Conservation (phyloP, 176 grass and related monocot species). For the Aegilops sharonensis region DNA sequence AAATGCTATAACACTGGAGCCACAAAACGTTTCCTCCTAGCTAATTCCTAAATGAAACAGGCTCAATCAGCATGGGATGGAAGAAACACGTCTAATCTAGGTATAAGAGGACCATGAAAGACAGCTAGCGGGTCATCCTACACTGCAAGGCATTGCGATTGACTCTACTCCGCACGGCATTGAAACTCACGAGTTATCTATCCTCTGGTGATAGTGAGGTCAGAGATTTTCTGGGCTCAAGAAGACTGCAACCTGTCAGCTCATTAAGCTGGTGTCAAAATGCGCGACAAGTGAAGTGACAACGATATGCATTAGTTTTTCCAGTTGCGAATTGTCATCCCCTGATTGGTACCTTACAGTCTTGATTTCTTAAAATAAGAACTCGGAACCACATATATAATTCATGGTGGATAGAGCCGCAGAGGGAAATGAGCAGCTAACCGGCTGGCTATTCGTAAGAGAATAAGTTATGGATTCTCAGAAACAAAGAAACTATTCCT, state of each 20-base stretch:
- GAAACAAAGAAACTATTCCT: not conserved
- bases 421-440: not conserved
- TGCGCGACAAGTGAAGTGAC: not conserved
- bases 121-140: not conserved
- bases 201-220: not conserved
- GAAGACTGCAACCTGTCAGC: not conserved
- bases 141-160: not conserved
- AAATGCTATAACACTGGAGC: not conserved
- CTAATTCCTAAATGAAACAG: too few relatives aligned
- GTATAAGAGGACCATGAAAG: not conserved
- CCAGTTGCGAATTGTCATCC: not conserved
- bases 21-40: not conserved
- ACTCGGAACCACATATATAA: slow-evolving; percentile 1
- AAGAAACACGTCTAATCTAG: not conserved
- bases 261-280: not conserved
- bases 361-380: slow-evolving; percentile 1
- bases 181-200: slow-evolving; percentile 1
- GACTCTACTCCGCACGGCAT: not conserved
- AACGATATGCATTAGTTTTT: slow-evolving; percentile 5
- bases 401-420: not conserved
- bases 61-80: not conserved
- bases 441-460: not conserved
- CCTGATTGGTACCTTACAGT: not conserved
- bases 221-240: not conserved
- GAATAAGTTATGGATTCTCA: not conserved